Conservation (phyloP, 2,329 filamentous ascomycete species). For the Calonectria multiphialidica region DNA sequence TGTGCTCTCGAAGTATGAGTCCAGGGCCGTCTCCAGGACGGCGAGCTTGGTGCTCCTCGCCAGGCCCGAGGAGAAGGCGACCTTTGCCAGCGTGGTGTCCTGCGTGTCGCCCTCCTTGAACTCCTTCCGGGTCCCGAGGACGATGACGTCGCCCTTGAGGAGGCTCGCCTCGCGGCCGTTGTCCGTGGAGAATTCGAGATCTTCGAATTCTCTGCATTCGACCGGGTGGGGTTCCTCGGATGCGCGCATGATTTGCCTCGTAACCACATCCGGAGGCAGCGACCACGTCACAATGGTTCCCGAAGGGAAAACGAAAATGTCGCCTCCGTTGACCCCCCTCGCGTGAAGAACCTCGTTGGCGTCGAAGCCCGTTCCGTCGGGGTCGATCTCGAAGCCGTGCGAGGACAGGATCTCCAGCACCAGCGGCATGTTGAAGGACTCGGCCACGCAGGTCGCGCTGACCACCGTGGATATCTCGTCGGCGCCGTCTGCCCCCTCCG, state of each 20-base stretch:
- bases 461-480: constrained; percentile 60
- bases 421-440: constrained; percentile 73
- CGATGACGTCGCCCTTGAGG: constrained; percentile 89
- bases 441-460: constrained; percentile 72
- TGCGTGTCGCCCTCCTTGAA: constrained; percentile 57
- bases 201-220: constrained; percentile 82
- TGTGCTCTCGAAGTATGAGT: constrained; percentile 88
- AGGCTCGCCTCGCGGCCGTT: constrained; percentile 77
- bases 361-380: constrained; percentile 71
- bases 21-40: constrained; percentile 86
- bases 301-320: constrained; percentile 96
- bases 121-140: constrained; percentile 81
- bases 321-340: constrained; percentile 74
- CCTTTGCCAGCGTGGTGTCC: constrained; percentile 84
- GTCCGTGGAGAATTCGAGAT: constrained; percentile 89
- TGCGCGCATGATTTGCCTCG: constrained; percentile 79
- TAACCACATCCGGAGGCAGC: constrained; percentile 81
- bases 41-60: constrained; percentile 94
- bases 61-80: constrained; percentile 95
- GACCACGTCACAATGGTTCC: constrained; percentile 96
- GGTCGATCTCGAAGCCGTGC: constrained; percentile 73
- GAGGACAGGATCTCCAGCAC: constrained; percentile 68
- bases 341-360: constrained; percentile 73
- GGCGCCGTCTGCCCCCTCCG: constrained; percentile 33
- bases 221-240: constrained; percentile 80